These are phyloP conservation scores for Tothia fuscella DNA, from an alignment of 2,329 filamentous ascomycete species.

Conservation along the genomic window DNA sequence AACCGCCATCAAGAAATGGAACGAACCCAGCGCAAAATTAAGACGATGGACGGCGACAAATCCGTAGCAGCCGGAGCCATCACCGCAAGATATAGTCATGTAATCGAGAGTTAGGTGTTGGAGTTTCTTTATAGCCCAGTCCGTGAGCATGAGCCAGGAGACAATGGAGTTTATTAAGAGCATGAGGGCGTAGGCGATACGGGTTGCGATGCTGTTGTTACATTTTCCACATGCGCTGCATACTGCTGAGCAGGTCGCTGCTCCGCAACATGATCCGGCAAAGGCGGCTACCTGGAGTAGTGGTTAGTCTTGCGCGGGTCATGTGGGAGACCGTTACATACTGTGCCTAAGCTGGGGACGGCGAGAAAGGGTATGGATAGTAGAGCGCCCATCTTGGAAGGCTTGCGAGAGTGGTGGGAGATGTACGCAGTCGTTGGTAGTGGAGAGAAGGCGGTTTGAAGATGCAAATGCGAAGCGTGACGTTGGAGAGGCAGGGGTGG, in stretches of 20 bases:
- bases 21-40: constrained; percentile 91
- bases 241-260: constrained; percentile 89
- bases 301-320: constrained; percentile 13
- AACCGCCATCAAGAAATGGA: constrained; percentile 77
- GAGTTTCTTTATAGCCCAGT: constrained; percentile 94
- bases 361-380: constrained; percentile 83
- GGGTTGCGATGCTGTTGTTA: constrained; percentile 92
- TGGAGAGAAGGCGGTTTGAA: no score
- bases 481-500: no score
- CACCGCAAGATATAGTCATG: constrained; percentile 77
- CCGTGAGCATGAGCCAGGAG: constrained; percentile 98
- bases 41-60: constrained; percentile 96
- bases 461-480: no score
- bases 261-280: constrained; percentile 85
- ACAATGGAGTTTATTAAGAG: constrained; percentile 93
- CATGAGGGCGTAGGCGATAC: constrained; percentile 90
- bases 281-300: constrained; percentile 56
- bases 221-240: constrained; percentile 95
- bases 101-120: constrained; percentile 89
- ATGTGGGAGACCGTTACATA: constrained; percentile 37
- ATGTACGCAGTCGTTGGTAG: no score
- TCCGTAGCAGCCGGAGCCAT: constrained; percentile 81
- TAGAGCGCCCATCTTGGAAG: constrained; percentile 73
- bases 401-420: no score
- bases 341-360: constrained; percentile 72